Evolutionary conservation across 2,329 filamentous ascomycete species (phyloP).

Genomic region (Aspergillus pseudoviridinutans): DNA sequence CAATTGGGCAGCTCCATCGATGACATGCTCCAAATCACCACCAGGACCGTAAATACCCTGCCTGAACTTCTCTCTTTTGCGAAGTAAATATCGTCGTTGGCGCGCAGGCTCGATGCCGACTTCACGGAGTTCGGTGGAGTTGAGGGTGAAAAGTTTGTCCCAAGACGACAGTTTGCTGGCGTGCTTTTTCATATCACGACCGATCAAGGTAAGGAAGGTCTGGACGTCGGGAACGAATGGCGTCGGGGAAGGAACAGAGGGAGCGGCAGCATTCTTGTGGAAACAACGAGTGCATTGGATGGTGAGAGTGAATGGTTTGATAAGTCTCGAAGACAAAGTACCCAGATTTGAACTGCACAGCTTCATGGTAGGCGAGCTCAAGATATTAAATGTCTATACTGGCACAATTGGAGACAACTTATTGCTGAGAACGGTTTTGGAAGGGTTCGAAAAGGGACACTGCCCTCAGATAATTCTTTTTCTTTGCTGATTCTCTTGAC

Average conservation of each 20-base stretch:
- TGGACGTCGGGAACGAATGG: slow-evolving; percentile 79
- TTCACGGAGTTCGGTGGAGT: slow-evolving; percentile 71
- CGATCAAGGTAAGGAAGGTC: slow-evolving; percentile 88
- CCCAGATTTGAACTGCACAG: slow-evolving; percentile 26
- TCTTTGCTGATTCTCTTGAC: background rate
- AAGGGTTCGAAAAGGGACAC: background rate
- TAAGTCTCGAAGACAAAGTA: slow-evolving; percentile 22
- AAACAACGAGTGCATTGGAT: slow-evolving; percentile 38
- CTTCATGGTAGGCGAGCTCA: slow-evolving; percentile 21
- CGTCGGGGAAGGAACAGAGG: slow-evolving; percentile 64
- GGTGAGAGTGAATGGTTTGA: slow-evolving; percentile 21
- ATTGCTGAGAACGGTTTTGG: background rate
- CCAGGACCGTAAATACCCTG: slow-evolving; percentile 74
- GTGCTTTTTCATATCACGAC: slow-evolving; percentile 78
- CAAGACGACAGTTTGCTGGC: slow-evolving; percentile 83
- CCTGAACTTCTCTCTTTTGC: slow-evolving; percentile 82
- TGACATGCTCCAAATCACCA: slow-evolving; percentile 75
- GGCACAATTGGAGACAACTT: background rate
- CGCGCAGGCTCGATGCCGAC: slow-evolving; percentile 84
- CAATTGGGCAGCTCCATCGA: slow-evolving; percentile 56
- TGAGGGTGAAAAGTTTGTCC: slow-evolving; percentile 82
- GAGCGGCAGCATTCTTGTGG: slow-evolving; percentile 38
- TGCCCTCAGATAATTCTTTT: background rate
- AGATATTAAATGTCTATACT: background rate
- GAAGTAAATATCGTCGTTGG: slow-evolving; percentile 74